A percentile compares a stretch with the other conserved stretches of the same genome.
Evolutionary conservation across 2,329 filamentous ascomycete species (phyloP).

Genomic region (Cytospora piceicola): DNA sequence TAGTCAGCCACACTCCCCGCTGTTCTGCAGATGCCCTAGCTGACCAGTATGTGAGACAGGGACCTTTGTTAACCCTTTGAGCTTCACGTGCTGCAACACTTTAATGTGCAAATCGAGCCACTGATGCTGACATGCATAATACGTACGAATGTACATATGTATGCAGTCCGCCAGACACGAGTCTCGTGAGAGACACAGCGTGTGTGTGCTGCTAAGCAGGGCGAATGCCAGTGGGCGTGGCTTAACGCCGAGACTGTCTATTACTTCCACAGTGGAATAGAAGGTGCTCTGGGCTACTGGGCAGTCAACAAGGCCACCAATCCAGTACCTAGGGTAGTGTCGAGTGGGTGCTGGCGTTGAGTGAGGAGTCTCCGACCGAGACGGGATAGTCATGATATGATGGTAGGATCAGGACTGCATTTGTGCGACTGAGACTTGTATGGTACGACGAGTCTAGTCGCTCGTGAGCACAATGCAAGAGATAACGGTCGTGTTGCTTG

Average conservation of each 20-base stretch:
- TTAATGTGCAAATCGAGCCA: conserved; percentile 3
- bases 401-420: background rate
- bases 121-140: conserved; percentile 19
- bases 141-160: too few relatives aligned
- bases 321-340: background rate
- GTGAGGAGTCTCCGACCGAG: background rate
- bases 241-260: background rate
- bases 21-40: conserved; percentile 17
- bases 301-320: background rate
- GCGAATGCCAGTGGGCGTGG: background rate
- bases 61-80: conserved; percentile 1
- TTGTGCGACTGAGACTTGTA: background rate
- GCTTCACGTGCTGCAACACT: background rate
- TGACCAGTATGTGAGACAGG: conserved; percentile 9
- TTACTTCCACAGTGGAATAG: background rate
- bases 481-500: background rate
- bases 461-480: background rate
- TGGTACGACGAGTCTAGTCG: background rate
- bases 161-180: background rate
- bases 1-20: conserved; percentile 10
- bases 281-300: background rate
- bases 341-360: background rate
- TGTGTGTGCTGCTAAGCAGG: background rate
- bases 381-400: background rate
- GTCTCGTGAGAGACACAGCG: too few relatives aligned